These are phyloP conservation scores for Colletotrichum echinochloae DNA, from an alignment of 2,329 filamentous ascomycete genomes.

Conservation along the genomic window DNA sequence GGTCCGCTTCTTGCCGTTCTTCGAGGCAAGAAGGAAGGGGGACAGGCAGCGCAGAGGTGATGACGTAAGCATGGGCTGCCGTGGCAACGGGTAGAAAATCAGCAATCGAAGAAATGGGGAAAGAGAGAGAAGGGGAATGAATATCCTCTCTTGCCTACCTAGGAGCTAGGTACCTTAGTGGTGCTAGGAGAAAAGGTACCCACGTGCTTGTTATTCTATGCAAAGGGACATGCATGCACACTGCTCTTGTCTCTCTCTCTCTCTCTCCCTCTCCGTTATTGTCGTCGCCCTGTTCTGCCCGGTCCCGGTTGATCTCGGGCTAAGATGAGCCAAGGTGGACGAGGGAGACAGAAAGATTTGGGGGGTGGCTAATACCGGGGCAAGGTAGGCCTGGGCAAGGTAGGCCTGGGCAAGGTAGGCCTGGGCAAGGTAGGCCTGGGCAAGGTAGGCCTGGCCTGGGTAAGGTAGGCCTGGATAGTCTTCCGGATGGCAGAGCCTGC, in stretches of 20 bases:
- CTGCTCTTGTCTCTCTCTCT: neutral
- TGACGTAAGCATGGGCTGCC: neutral
- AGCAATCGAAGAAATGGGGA: neutral
- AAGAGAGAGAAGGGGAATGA: neutral
- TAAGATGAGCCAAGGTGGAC: slow-evolving; percentile 14
- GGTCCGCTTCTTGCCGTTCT: neutral
- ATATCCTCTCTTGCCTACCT: too few species aligned
- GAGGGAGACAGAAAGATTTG: neutral
- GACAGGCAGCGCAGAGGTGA: neutral
- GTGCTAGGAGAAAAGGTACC: slow-evolving; percentile 16
- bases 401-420: neutral
- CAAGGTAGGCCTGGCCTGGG: too few species aligned
- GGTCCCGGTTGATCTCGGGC: neutral
- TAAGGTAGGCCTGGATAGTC: neutral
- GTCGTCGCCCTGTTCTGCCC: neutral
- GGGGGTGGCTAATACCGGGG: neutral
- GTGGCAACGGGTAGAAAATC: neutral
- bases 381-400: neutral
- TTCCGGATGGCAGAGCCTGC: slow-evolving; percentile 17
- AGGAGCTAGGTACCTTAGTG: too few species aligned
- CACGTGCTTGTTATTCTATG: neutral
- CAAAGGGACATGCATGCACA: neutral
- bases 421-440: too few species aligned
- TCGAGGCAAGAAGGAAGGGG: neutral
- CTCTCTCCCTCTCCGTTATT: neutral